Conservation (phyloP, 257 asterid genomes). For the Fraxinus cuspidata region DNA sequence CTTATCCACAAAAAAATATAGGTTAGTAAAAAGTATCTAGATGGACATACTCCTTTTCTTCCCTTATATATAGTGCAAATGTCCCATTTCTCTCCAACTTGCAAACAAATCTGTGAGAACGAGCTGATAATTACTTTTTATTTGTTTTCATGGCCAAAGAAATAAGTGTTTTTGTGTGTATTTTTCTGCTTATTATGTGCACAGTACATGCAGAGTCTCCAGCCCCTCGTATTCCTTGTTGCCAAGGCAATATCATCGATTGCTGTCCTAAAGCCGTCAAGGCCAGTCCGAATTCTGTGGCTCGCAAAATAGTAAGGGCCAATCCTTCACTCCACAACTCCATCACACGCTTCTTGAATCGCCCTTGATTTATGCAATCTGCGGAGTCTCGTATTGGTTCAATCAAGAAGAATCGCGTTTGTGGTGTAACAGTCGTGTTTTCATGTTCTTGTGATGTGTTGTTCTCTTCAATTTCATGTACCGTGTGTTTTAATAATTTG, state of each 20-base stretch:
- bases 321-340: background rate
- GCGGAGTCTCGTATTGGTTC: background rate
- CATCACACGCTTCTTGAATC: background rate
- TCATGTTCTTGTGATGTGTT: background rate
- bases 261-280: background rate
- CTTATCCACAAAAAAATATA: too few species aligned
- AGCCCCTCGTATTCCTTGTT: background rate
- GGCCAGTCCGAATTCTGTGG: background rate
- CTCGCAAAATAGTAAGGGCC: background rate
- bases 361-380: background rate
- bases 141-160: background rate
- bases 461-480: background rate
- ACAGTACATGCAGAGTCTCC: background rate
- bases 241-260: background rate
- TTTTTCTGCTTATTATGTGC: background rate
- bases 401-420: background rate
- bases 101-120: background rate
- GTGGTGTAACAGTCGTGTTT: background rate
- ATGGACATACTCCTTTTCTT: background rate
- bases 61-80: background rate
- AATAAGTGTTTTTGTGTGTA: background rate
- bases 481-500: background rate
- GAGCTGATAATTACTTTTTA: background rate
- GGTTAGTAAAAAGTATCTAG: too few species aligned
- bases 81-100: background rate